Base-by-base conservation (phyloP, 2,329 filamentous ascomycete species). In the Colletotrichum truncatum region DNA sequence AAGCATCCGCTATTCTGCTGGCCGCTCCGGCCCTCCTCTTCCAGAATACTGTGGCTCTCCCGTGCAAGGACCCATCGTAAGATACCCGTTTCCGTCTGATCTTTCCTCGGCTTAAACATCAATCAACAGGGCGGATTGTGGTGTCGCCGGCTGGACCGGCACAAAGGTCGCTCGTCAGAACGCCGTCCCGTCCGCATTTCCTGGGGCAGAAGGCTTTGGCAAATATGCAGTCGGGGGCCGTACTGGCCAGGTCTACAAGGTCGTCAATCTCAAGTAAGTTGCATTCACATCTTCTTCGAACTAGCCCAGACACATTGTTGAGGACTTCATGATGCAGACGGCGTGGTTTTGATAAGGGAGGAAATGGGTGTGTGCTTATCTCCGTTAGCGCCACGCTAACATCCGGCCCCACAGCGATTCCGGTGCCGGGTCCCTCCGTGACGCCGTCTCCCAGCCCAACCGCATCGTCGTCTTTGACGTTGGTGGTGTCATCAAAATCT, bases 401-500 rank as follows among this genome's bases (percentile, higher is more conserved):
- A 30, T 34, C 8, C 14, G n/a, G 36, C 26, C 3, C 6, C 12
- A 32, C 51, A 77, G 75, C 55, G 83, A 85, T 68, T 77, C 77
- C 3, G 84, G 83, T 5, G 67, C 78, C 7, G 83, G 83, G 2
- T 85, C 83, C 3, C 78, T 85, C 9, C 81, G 82, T 25, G 83
- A 86, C 69, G 82, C 82, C 12, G 81, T 85, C 34, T 83, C 81
- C 1, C 69, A 78, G 55, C 67, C 81, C 2, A 80, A 84, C 67
- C 82, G 83, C 32, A 84, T 82, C 25, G 76, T 85, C 18, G 80
- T 84, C 18, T 85, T 86, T 68, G 78, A 81, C 12, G 78, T 84
- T 7, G 82, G 82, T 26, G 84, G 84, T 4, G 77, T 83, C 2
- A 84, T 85, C 65, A 80, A 82, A 34, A 83, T 85, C 56, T 74